Conservation (phyloP, 305 asterid species). For the Caryopteris hybrid region DNA sequence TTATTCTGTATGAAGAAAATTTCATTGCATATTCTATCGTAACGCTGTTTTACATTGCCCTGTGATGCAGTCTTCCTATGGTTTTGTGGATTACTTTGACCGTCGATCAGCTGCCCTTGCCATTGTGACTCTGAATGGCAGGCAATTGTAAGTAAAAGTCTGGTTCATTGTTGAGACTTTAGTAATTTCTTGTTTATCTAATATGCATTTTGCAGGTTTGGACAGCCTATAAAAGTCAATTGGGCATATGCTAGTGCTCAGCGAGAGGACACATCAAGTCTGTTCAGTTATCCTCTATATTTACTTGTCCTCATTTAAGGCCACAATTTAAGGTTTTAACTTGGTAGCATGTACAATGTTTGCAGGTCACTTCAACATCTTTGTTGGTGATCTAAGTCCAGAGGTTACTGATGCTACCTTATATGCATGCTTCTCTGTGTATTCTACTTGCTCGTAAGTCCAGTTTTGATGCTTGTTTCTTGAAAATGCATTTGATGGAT, state of each 20-base stretch:
- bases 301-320: background rate
- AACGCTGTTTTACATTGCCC: background rate
- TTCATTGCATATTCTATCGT: background rate
- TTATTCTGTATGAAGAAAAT: background rate
- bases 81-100: slow-evolving; percentile 87
- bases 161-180: slow-evolving; percentile 5
- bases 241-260: slow-evolving; percentile 94
- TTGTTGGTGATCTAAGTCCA: slow-evolving; percentile 94
- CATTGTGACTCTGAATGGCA: slow-evolving; percentile 72
- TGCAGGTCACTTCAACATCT: slow-evolving; percentile 75
- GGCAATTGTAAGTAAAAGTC: slow-evolving; percentile 63
- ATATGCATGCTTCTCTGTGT: slow-evolving; percentile 74
- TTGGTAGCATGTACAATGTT: background rate
- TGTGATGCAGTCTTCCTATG: slow-evolving; percentile 84
- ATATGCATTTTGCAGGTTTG: slow-evolving; percentile 58
- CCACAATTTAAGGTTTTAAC: background rate
- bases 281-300: slow-evolving; percentile 12
- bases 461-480: slow-evolving; percentile 6
- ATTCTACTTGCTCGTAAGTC: slow-evolving; percentile 76
- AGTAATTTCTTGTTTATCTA: slow-evolving; percentile 20
- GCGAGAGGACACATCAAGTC: slow-evolving; percentile 93
- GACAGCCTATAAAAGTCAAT: slow-evolving; percentile 91
- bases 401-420: slow-evolving; percentile 93
- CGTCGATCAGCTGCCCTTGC: slow-evolving; percentile 85
- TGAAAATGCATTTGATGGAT: background rate